Conservation (phyloP, 192 early-diverging fungal species). For the Coemansia sp. region DNA sequence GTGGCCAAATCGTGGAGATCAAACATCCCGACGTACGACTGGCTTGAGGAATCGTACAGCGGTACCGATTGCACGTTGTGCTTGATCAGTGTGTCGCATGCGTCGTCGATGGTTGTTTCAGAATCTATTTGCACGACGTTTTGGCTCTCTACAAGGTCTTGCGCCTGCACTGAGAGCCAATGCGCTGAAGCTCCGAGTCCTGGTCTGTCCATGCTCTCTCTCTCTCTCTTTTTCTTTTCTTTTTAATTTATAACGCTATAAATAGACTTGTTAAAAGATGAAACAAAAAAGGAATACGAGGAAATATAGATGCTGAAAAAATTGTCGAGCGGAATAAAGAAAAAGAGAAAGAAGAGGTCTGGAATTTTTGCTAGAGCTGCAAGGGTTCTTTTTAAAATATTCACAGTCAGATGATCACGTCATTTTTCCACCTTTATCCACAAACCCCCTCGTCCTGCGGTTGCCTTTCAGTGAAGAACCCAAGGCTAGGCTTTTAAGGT, state of each 20-base stretch:
- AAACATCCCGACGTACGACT: slow-evolving; percentile 80
- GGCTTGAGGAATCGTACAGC: slow-evolving; percentile 63
- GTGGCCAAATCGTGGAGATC: slow-evolving; percentile 82
- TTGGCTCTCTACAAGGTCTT: slow-evolving; percentile 62
- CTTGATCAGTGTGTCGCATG: slow-evolving; percentile 70
- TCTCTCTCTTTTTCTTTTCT: slow-evolving; percentile 3
- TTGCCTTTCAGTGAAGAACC: too few relatives aligned
- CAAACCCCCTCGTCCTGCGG: neutral
- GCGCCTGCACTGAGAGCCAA: slow-evolving; percentile 67
- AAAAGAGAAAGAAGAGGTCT: too few relatives aligned
- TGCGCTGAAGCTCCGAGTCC: slow-evolving; percentile 52
- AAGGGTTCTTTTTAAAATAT: too few relatives aligned
- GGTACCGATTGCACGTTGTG: slow-evolving; percentile 80
- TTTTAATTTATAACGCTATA: neutral
- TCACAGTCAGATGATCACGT: too few relatives aligned
- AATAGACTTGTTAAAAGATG: neutral
- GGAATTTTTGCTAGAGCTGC: too few relatives aligned
- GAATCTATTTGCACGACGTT: slow-evolving; percentile 66
- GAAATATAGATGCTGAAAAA: too few relatives aligned
- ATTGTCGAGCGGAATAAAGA: too few relatives aligned
- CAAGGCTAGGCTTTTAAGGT: neutral
- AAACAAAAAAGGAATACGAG: neutral
- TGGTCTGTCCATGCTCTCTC: slow-evolving; percentile 12
- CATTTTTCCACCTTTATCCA: too few relatives aligned
- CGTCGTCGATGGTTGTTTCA: slow-evolving; percentile 63